Evolutionary conservation across 2,329 filamentous ascomycete genomes (phyloP).

Genomic region (Berkeleyomyces rouxiae): DNA sequence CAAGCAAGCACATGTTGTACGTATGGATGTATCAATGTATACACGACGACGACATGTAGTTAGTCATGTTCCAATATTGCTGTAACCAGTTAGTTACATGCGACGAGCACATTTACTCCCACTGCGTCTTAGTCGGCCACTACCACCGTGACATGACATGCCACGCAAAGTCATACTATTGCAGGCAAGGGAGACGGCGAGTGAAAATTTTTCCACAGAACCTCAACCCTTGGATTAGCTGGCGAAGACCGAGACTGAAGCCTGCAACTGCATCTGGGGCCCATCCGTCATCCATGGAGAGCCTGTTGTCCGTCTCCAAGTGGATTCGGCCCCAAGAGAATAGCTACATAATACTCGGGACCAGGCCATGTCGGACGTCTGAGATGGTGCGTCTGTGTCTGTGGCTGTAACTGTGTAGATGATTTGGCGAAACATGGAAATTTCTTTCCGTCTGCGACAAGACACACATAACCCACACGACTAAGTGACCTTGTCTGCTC

Average conservation of each 20-base stretch:
- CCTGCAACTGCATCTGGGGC: neutral
- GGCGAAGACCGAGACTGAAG: slow-evolving; percentile 2
- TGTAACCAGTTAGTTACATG: neutral
- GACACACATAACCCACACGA: neutral
- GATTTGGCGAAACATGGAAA: neutral
- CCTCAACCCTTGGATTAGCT: neutral
- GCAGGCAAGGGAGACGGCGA: neutral
- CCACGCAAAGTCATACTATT: neutral
- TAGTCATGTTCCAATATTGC: no score
- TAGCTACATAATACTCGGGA: neutral
- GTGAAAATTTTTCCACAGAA: neutral
- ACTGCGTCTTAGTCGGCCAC: neutral
- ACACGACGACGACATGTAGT: neutral
- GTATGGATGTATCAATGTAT: neutral
- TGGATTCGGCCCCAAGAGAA: neutral
- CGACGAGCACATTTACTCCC: no score
- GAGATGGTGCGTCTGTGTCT: neutral
- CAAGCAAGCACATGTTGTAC: neutral
- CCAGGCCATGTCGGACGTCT: neutral
- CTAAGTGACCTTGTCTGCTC: neutral
- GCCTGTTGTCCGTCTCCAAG: neutral
- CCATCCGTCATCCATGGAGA: neutral
- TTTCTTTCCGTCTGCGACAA: neutral
- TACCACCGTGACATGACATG: neutral
- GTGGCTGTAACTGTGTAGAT: neutral